Conservation (phyloP, 768 basidiomycete genomes). For the Tremella yokohamensis region DNA sequence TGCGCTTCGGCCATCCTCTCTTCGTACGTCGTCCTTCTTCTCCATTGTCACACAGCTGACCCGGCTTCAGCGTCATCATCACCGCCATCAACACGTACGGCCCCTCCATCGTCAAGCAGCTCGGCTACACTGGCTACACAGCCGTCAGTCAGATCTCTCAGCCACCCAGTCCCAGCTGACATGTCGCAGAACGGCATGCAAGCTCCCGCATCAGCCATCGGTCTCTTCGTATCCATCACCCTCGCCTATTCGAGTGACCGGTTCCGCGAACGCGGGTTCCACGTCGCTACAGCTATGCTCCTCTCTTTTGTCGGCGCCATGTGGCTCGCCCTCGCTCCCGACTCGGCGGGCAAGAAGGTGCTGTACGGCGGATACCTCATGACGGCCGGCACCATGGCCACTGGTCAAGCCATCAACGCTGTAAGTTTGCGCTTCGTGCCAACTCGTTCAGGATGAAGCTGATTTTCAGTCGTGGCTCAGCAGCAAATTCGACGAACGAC, state of each 20-base stretch:
- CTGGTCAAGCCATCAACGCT: slow-evolving; percentile 26
- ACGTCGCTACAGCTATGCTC: slow-evolving; percentile 18
- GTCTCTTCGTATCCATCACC: slow-evolving; percentile 18
- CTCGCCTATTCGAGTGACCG: slow-evolving; percentile 16
- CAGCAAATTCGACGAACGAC: slow-evolving; percentile 21
- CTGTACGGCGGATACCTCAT: slow-evolving; percentile 23
- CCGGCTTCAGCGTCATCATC: slow-evolving; percentile 12
- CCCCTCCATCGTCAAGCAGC: slow-evolving; percentile 15
- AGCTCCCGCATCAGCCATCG: slow-evolving; percentile 22
- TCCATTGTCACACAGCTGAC: neutral
- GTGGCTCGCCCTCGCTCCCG: slow-evolving; percentile 20
- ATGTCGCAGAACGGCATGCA: slow-evolving; percentile 19
- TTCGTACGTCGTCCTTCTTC: slow-evolving; percentile 14
- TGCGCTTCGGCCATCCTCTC: slow-evolving; percentile 20
- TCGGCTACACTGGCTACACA: slow-evolving; percentile 21
- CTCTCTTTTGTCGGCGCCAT: slow-evolving; percentile 18
- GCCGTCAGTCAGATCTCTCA: slow-evolving; percentile 4
- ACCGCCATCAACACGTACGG: slow-evolving; percentile 25
- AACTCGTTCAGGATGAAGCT: neutral
- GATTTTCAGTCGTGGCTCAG: slow-evolving; percentile 16
- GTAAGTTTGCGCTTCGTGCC: slow-evolving; percentile 10
- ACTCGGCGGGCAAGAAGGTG: slow-evolving; percentile 14
- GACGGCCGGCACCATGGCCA: slow-evolving; percentile 23
- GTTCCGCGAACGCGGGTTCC: slow-evolving; percentile 14
- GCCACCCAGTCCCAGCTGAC: neutral